Conservation (phyloP, 1,284 basidiomycete genomes). For the Malassezia furfur region DNA sequence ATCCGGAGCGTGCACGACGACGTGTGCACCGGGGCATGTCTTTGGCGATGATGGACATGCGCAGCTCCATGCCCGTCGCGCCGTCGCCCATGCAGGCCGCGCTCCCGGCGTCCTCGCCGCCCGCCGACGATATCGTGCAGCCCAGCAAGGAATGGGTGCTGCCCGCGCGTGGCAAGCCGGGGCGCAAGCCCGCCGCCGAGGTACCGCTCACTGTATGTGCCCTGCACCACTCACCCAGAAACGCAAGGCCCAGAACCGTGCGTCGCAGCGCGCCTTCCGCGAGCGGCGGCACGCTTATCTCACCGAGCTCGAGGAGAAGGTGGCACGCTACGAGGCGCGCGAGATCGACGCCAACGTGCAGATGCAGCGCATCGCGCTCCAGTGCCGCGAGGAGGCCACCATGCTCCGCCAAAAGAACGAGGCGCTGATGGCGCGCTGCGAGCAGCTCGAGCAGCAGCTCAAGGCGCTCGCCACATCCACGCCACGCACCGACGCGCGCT, state of each 20-base stretch:
- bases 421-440: slow-evolving; percentile 20
- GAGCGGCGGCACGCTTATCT: slow-evolving; percentile 38
- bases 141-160: slow-evolving; percentile 45
- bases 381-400: slow-evolving; percentile 31
- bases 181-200: slow-evolving; percentile 42
- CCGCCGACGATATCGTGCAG: slow-evolving; percentile 21
- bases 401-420: slow-evolving; percentile 23
- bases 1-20: neutral
- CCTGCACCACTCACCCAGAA: slow-evolving; percentile 18
- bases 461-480: neutral
- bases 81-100: neutral
- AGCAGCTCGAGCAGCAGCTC: slow-evolving; percentile 20
- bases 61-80: neutral
- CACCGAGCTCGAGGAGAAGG: slow-evolving; percentile 33
- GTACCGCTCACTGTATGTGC: slow-evolving; percentile 33
- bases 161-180: slow-evolving; percentile 43
- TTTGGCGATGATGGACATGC: neutral
- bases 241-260: slow-evolving; percentile 43
- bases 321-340: slow-evolving; percentile 32
- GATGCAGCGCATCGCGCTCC: slow-evolving; percentile 37
- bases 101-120: neutral
- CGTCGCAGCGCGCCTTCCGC: slow-evolving; percentile 39
- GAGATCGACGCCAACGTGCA: slow-evolving; percentile 38
- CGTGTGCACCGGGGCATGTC: neutral
- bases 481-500: neutral